Conservation (phyloP, 1,139 yeast species). For the Pichia sp. region DNA sequence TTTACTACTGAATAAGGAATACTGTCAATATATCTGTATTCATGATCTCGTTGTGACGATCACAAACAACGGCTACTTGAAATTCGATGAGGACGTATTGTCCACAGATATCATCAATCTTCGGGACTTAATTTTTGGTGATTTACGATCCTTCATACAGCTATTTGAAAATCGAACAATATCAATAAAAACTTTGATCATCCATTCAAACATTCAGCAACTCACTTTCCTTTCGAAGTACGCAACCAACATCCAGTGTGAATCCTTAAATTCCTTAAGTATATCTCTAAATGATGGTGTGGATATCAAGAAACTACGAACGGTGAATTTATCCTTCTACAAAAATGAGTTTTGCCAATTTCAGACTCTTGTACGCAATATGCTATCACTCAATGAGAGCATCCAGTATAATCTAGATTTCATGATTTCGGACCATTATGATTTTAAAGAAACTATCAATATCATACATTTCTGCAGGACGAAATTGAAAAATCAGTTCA, state of each 20-base stretch:
- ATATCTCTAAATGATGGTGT: background rate
- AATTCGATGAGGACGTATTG: slow-evolving; percentile 3
- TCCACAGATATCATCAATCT: slow-evolving; percentile 2
- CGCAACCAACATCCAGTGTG: slow-evolving; percentile 1
- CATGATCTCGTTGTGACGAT: background rate
- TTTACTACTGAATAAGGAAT: slow-evolving; percentile 5
- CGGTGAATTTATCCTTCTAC: background rate
- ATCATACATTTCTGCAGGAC: slow-evolving; percentile 1
- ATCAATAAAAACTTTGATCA: slow-evolving; percentile 2
- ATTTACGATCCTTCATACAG: background rate
- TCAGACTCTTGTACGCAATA: background rate
- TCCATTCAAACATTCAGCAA: background rate
- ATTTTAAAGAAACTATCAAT: slow-evolving; percentile 4
- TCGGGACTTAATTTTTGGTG: slow-evolving; percentile 1
- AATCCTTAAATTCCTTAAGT: background rate
- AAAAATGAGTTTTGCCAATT: slow-evolving; percentile 5
- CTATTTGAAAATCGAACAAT: background rate
- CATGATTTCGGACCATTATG: slow-evolving; percentile 4
- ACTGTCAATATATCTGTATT: background rate
- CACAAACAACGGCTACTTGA: background rate
- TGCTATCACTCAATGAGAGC: background rate
- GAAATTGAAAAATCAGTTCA: background rate
- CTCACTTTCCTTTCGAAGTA: slow-evolving; percentile 2
- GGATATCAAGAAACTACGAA: background rate
- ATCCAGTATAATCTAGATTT: slow-evolving; percentile 1